Evolutionary conservation across 768 basidiomycete genomes (phyloP).

Genomic region (Pleurotus salmoneostramineus): DNA sequence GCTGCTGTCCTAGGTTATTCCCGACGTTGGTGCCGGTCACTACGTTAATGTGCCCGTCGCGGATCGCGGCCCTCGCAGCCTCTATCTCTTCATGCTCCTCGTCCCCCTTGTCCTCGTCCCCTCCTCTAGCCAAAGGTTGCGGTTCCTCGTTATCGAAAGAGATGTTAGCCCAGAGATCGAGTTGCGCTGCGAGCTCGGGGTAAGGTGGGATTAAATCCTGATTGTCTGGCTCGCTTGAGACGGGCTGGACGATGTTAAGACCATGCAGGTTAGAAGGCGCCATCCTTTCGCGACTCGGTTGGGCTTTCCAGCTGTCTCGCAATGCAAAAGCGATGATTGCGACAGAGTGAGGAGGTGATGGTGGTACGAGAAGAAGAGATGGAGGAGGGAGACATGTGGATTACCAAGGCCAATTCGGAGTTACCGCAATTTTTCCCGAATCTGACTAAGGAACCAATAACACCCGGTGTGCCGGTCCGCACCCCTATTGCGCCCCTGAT

Average conservation of each 20-base stretch:
- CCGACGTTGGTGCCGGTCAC: constrained; percentile 44
- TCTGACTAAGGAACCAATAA: background rate
- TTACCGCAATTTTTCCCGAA: background rate
- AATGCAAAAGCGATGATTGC: background rate
- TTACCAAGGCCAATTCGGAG: constrained; percentile 4
- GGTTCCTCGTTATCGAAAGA: constrained; percentile 55
- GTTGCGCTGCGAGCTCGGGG: constrained; percentile 73
- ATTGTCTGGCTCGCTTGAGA: constrained; percentile 32
- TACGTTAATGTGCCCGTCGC: constrained; percentile 58
- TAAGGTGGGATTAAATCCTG: constrained; percentile 67
- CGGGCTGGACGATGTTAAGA: constrained; percentile 72
- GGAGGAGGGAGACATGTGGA: background rate
- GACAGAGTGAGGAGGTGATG: constrained; percentile 7
- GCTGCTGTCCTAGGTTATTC: constrained; percentile 29
- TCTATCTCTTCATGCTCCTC: constrained; percentile 50
- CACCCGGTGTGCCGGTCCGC: background rate
- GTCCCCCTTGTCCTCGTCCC: constrained; percentile 26
- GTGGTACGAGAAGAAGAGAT: constrained; percentile 1
- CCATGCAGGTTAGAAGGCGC: constrained; percentile 66
- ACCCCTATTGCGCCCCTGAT: background rate
- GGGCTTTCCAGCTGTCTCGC: background rate
- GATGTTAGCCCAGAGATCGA: constrained; percentile 82
- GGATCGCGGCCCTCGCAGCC: constrained; percentile 36
- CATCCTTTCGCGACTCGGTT: constrained; percentile 32
- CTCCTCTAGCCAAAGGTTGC: constrained; percentile 16